Conservation (phyloP, 2,329 filamentous ascomycete genomes). For the Chaetoscypha palmicola region DNA sequence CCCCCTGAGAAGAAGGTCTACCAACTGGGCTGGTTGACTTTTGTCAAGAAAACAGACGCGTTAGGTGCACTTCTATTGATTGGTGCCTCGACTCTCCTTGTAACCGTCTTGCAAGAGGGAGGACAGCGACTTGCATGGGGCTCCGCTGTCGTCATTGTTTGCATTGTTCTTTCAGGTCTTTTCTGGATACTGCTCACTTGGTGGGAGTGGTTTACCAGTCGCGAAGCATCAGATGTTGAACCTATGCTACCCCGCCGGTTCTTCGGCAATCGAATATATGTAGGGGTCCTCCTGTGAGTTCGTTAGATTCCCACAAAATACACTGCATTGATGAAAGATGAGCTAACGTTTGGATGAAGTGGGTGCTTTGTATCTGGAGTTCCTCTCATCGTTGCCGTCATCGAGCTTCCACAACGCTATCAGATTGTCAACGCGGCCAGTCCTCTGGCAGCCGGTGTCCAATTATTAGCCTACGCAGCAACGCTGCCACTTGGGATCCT, state of each 20-base stretch:
- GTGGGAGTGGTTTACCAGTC: constrained; percentile 26
- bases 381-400: not conserved
- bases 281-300: constrained; percentile 11
- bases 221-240: constrained; percentile 6
- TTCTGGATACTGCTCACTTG: constrained; percentile 29
- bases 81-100: constrained; percentile 37
- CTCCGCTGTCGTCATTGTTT: constrained; percentile 34
- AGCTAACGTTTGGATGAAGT: not conserved
- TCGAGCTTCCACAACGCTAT: not conserved
- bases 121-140: constrained; percentile 38
- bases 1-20: not conserved
- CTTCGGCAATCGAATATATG: constrained; percentile 7
- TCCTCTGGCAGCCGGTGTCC: not conserved
- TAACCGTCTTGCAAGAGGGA: constrained; percentile 40
- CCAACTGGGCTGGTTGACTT: no score
- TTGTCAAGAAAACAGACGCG: constrained; percentile 8
- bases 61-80: constrained; percentile 32
- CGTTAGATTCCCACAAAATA: no score
- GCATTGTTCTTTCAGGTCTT: constrained; percentile 20
- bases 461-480: not conserved
- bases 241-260: constrained; percentile 16
- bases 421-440: not conserved
- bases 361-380: not conserved
- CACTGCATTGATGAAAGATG: no score
- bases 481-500: not conserved